Conservation (phyloP, 192 early-diverging fungal species). For the Cladochytrium replicatum region DNA sequence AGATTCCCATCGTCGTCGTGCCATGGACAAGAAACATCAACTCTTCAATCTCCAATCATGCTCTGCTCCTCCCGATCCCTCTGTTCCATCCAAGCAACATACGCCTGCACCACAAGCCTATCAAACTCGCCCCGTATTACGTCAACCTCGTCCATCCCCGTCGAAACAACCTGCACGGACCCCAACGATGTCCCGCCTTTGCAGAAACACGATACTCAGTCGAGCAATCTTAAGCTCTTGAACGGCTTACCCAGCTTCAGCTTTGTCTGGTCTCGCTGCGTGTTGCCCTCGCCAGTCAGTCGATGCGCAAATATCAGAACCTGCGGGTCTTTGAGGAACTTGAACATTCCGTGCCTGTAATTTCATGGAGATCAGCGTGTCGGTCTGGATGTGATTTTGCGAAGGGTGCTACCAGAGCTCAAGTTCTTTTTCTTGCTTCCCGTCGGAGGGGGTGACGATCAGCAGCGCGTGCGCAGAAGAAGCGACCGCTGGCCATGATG, state of each 20-base stretch:
- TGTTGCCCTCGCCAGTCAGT: not conserved
- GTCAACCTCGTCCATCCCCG: slow-evolving; percentile 27
- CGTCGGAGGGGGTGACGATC: slow-evolving; percentile 23
- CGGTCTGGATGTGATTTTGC: not conserved
- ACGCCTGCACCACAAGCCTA: slow-evolving; percentile 17
- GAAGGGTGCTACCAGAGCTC: slow-evolving; percentile 20
- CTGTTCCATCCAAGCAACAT: slow-evolving; percentile 12
- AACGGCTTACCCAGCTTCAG: slow-evolving; percentile 1
- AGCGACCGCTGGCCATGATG: slow-evolving; percentile 26
- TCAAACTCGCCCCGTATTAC: slow-evolving; percentile 27
- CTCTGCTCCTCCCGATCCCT: slow-evolving; percentile 25
- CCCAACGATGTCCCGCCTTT: slow-evolving; percentile 13
- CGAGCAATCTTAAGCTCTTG: not conserved
- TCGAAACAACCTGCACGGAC: slow-evolving; percentile 18
- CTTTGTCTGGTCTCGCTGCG: not conserved
- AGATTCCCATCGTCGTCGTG: no score
- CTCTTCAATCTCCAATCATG: no score
- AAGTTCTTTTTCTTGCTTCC: slow-evolving; percentile 30
- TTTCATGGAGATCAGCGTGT: not conserved
- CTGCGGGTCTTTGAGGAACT: slow-evolving; percentile 20
- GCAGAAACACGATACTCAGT: not conserved
- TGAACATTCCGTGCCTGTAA: slow-evolving; percentile 24
- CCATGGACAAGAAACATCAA: no score
- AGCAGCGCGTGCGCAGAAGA: slow-evolving; percentile 21
- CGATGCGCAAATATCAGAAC: slow-evolving; percentile 26